These are phyloP conservation scores for Dianthus caryophyllus DNA, from an alignment of 148 eudicot species.

Conservation along the genomic window DNA sequence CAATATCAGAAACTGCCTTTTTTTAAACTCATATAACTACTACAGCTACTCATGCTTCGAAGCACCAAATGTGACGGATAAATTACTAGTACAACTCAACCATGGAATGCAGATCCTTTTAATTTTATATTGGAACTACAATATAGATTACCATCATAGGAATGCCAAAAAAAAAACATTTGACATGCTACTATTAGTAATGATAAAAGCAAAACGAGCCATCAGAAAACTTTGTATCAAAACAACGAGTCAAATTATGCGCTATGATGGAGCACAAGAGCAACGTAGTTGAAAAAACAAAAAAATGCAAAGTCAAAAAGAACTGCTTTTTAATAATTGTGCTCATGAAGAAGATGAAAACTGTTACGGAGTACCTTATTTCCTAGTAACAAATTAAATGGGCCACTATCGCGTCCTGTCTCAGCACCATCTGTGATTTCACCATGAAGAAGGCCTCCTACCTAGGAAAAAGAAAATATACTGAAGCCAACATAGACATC, in stretches of 20 bases:
- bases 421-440: conserved; percentile 85
- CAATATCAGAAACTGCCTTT: too few relatives aligned
- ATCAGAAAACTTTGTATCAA: too few relatives aligned
- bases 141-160: not conserved
- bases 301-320: not conserved
- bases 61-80: too few relatives aligned
- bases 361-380: conserved; percentile 53
- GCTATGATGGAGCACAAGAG: not conserved
- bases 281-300: not conserved
- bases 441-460: conserved; percentile 89
- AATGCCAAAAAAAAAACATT: not conserved
- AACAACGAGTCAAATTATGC: not conserved
- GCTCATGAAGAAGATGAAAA: conserved; percentile 3
- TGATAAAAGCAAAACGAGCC: not conserved
- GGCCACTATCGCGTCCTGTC: conserved; percentile 64
- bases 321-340: not conserved
- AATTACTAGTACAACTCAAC: not conserved
- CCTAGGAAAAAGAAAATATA: conserved; percentile 29
- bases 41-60: too few relatives aligned
- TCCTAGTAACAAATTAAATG: conserved; percentile 58
- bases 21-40: too few relatives aligned
- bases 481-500: not conserved
- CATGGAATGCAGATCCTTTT: not conserved
- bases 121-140: not conserved
- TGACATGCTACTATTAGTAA: not conserved